These are phyloP conservation scores for Tetradesmus lagerheimii DNA, from an alignment of 139 green algal genomes.

Conservation along the genomic window DNA sequence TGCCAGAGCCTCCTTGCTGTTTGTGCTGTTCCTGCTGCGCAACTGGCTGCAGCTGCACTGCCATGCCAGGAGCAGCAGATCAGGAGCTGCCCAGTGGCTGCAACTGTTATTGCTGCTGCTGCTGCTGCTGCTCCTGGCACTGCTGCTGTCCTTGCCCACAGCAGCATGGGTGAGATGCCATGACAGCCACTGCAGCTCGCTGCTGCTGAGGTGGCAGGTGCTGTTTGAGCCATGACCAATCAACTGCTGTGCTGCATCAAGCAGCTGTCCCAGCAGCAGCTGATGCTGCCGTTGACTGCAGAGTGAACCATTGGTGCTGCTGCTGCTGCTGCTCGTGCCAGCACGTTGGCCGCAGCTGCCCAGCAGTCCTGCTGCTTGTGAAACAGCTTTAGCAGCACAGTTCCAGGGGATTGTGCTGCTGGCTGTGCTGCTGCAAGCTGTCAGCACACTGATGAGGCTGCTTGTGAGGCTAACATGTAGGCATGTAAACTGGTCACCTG, in stretches of 20 bases:
- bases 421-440: not conserved
- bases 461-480: not conserved
- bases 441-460: not conserved
- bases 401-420: not conserved
- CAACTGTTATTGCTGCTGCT: not conserved
- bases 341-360: not conserved
- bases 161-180: constrained; percentile 12
- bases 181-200: constrained; percentile 9
- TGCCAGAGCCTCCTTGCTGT: not conserved
- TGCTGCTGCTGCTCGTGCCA: not conserved
- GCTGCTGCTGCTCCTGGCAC: not conserved
- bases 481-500: not conserved
- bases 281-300: not conserved
- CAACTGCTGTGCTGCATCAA: not conserved
- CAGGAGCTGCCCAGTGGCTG: not conserved
- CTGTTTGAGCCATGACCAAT: not conserved
- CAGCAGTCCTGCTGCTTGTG: not conserved
- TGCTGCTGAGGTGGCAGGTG: not conserved
- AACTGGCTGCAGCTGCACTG: constrained; percentile 12
- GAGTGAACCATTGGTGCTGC: not conserved
- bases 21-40: not conserved
- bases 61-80: constrained; percentile 24
- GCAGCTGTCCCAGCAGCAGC: not conserved
- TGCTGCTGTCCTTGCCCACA: not conserved
- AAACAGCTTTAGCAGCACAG: not conserved